These are phyloP conservation scores for Aphanocladium album DNA, from an alignment of 2,329 filamentous ascomycete genomes.

Conservation along the genomic window DNA sequence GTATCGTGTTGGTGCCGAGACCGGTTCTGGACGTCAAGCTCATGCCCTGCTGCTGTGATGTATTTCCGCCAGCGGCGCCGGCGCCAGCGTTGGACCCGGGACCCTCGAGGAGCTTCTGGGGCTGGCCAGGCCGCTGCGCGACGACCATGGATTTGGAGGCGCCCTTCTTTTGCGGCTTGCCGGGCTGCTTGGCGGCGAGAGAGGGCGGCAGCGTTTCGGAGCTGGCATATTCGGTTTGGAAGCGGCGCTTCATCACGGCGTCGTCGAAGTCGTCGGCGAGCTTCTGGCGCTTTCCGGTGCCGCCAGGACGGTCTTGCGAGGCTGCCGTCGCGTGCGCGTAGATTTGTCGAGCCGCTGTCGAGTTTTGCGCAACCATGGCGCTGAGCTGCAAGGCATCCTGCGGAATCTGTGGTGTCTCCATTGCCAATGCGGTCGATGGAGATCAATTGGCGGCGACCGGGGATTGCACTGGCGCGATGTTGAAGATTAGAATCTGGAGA, in stretches of 20 bases:
- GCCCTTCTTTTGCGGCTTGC: slow-evolving; percentile 27
- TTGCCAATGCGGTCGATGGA: slow-evolving; percentile 16
- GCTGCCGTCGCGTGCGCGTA: slow-evolving; percentile 24
- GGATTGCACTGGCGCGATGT: not conserved
- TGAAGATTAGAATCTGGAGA: not conserved
- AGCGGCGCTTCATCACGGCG: slow-evolving; percentile 40
- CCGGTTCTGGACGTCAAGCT: slow-evolving; percentile 25
- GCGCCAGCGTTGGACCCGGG: slow-evolving; percentile 37
- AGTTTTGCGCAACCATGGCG: slow-evolving; percentile 31
- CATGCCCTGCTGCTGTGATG: slow-evolving; percentile 22
- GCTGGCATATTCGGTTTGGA: slow-evolving; percentile 70
- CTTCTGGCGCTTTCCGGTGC: slow-evolving; percentile 34
- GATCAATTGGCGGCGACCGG: slow-evolving; percentile 5
- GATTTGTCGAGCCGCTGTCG: slow-evolving; percentile 27
- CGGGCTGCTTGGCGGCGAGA: slow-evolving; percentile 74
- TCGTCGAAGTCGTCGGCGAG: slow-evolving; percentile 31
- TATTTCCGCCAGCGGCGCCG: slow-evolving; percentile 21
- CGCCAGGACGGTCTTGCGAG: slow-evolving; percentile 14
- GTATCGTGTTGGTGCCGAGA: slow-evolving; percentile 22
- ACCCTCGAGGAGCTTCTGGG: slow-evolving; percentile 36
- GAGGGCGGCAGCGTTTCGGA: slow-evolving; percentile 72
- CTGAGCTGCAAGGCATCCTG: slow-evolving; percentile 31
- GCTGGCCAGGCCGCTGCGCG: slow-evolving; percentile 27
- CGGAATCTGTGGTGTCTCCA: slow-evolving; percentile 30
- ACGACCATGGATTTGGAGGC: slow-evolving; percentile 40